These are phyloP conservation scores for Aspergillus spinulosporus DNA, from an alignment of 2,329 filamentous ascomycete genomes.

Conservation along the genomic window DNA sequence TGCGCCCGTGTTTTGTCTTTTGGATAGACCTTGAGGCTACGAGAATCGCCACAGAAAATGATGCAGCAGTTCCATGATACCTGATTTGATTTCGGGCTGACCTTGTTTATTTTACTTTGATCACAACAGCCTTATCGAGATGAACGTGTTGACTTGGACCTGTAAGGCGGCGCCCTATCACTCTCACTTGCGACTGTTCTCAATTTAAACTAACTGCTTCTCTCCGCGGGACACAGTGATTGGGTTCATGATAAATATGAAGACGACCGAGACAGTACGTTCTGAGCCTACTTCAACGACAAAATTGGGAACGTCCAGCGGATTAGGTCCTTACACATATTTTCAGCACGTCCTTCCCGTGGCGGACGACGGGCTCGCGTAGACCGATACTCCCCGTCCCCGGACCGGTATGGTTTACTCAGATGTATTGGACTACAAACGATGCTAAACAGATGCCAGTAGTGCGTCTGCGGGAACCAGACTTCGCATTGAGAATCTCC, in stretches of 20 bases:
- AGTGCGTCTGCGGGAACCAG: conserved; percentile 64
- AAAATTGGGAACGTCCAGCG: conserved; percentile 9
- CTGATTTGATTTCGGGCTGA: conserved; percentile 47
- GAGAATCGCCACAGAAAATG: conserved; percentile 29
- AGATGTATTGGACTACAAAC: neutral
- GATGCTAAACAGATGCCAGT: conserved; percentile 30
- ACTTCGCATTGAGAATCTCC: conserved; percentile 82
- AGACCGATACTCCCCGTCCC: conserved; percentile 39
- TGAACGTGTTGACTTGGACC: conserved; percentile 49
- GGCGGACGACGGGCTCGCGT: conserved; percentile 41
- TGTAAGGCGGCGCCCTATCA: conserved; percentile 33
- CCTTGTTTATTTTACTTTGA: conserved; percentile 38
- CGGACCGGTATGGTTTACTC: conserved; percentile 14
- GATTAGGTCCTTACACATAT: conserved; percentile 23
- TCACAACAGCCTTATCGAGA: conserved; percentile 47
- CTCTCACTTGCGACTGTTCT: neutral
- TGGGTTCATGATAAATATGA: conserved; percentile 94
- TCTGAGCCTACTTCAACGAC: conserved; percentile 14
- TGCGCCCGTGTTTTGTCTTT: conserved; percentile 28
- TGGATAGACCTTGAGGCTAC: conserved; percentile 28
- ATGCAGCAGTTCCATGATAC: conserved; percentile 37
- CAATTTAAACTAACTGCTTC: conserved; percentile 3
- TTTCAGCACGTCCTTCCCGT: conserved; percentile 45
- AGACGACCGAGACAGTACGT: conserved; percentile 61
- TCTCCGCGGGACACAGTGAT: conserved; percentile 58